Conservation (phyloP, 1,284 basidiomycete species). For the Sanguinoderma infundibulare region DNA sequence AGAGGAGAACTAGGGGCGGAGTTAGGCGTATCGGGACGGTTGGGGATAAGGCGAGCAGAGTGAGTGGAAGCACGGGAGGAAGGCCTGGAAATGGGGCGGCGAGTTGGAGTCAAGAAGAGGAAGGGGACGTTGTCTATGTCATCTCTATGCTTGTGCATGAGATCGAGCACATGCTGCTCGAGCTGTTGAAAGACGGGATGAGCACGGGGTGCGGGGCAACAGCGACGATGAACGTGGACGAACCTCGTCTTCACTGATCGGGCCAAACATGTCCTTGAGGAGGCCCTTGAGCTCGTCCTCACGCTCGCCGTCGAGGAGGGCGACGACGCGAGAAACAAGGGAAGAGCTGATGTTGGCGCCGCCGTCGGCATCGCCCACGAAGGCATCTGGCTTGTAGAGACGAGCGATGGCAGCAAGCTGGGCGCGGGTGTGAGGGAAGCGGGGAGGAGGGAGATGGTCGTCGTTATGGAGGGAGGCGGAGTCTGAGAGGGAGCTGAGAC, state of each 20-base stretch:
- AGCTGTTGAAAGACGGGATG: constrained; percentile 45
- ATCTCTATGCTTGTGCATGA: constrained; percentile 87
- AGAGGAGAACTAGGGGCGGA: constrained; percentile 75
- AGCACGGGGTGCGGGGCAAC: constrained; percentile 15
- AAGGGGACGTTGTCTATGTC: constrained; percentile 84
- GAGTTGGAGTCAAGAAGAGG: constrained; percentile 76
- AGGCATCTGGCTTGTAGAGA: constrained; percentile 63
- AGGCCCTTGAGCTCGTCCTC: constrained; percentile 84
- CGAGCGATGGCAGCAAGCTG: constrained; percentile 74
- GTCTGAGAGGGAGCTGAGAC: constrained; percentile 25
- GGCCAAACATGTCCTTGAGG: constrained; percentile 66
- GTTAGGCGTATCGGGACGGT: constrained; percentile 73
- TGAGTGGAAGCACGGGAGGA: constrained; percentile 80
- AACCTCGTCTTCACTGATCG: constrained; percentile 78
- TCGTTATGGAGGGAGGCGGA: constrained; percentile 23
- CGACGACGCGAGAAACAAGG: constrained; percentile 72
- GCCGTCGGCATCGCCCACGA: constrained; percentile 51
- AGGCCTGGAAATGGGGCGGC: constrained; percentile 78
- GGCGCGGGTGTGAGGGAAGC: constrained; percentile 80
- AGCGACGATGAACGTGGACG: constrained; percentile 33
- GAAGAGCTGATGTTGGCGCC: constrained; percentile 61
- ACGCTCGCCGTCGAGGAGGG: constrained; percentile 77
- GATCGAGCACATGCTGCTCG: constrained; percentile 78
- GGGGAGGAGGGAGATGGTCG: constrained; percentile 35
- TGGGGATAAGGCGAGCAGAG: constrained; percentile 61